Conservation (phyloP, 805 yeast genomes). For the Dipodascus albidus region DNA sequence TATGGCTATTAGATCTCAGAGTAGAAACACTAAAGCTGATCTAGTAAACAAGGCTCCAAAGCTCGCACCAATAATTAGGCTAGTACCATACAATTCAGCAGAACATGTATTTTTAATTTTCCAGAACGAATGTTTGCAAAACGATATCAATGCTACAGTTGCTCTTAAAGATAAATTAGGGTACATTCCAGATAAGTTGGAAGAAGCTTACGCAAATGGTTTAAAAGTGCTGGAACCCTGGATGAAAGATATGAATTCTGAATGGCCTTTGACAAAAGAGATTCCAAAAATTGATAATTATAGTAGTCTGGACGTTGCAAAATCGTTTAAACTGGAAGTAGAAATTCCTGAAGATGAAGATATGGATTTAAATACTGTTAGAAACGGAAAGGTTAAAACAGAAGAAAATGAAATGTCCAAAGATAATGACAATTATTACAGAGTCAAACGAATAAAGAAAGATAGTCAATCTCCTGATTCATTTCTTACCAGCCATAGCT, state of each 20-base stretch:
- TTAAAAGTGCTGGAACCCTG: conserved; percentile 52
- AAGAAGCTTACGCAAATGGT: conserved; percentile 64
- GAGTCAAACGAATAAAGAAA: background rate
- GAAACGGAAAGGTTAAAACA: background rate
- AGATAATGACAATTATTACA: background rate
- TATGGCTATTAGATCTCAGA: conserved; percentile 21
- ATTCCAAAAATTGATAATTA: conserved; percentile 51
- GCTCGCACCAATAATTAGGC: conserved; percentile 46
- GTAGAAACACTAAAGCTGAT: conserved; percentile 24
- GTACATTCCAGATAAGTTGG: conserved; percentile 62
- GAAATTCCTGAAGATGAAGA: background rate
- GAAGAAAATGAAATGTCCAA: background rate
- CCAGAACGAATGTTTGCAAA: conserved; percentile 41
- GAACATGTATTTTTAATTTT: conserved; percentile 65
- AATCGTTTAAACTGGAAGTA: conserved; percentile 30
- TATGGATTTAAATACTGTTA: no score
- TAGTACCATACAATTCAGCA: conserved; percentile 68
- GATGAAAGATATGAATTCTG: conserved; percentile 34
- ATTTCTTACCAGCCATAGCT: background rate
- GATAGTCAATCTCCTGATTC: background rate
- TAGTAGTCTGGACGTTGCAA: conserved; percentile 66
- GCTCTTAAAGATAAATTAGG: conserved; percentile 77
- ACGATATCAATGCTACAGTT: conserved; percentile 70
- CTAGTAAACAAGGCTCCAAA: background rate
- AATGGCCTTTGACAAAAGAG: conserved; percentile 71